Conservation (phyloP, 331 rosid genomes). For the Quercus tomentella region DNA sequence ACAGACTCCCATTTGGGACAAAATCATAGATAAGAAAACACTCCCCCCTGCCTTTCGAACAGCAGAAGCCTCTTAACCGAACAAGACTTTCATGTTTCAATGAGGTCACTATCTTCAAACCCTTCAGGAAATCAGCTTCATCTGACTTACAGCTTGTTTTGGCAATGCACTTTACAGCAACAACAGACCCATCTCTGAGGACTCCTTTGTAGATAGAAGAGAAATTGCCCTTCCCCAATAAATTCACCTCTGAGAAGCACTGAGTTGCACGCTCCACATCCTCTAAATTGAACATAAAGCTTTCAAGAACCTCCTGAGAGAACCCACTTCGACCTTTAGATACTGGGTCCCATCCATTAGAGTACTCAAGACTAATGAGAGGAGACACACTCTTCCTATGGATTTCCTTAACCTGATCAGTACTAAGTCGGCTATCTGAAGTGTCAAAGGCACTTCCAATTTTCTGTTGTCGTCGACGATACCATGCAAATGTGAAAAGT, state of each 20-base stretch:
- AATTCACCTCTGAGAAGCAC: slow-evolving; percentile 66
- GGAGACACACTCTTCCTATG: slow-evolving; percentile 81
- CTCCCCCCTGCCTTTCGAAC: slow-evolving; percentile 72
- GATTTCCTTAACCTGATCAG: slow-evolving; percentile 51
- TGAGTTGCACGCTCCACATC: slow-evolving; percentile 96
- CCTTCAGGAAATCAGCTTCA: slow-evolving; percentile 73
- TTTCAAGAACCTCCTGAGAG: slow-evolving; percentile 64
- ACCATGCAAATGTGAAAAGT: slow-evolving; percentile 34
- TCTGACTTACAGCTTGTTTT: slow-evolving; percentile 78
- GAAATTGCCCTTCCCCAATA: slow-evolving; percentile 47
- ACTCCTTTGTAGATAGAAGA: slow-evolving; percentile 46
- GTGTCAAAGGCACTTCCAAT: slow-evolving; percentile 55
- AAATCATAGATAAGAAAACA: slow-evolving; percentile 76
- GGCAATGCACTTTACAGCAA: slow-evolving; percentile 48
- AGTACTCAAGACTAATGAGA: slow-evolving; percentile 82
- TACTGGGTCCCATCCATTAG: slow-evolving; percentile 94
- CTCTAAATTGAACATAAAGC: slow-evolving; percentile 82
- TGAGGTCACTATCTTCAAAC: slow-evolving; percentile 61
- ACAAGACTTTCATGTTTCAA: slow-evolving; percentile 71
- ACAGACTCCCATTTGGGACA: slow-evolving; percentile 54
- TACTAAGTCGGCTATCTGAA: slow-evolving; percentile 60
- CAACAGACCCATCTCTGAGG: slow-evolving; percentile 53
- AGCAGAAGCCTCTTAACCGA: slow-evolving; percentile 81
- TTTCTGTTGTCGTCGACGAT: slow-evolving; percentile 72
- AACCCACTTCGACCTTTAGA: slow-evolving; percentile 55